Evolutionary conservation across 768 basidiomycete genomes (phyloP), one percentile per base, ranked within the genome.

Genomic region (Auriculariales sp.): DNA sequence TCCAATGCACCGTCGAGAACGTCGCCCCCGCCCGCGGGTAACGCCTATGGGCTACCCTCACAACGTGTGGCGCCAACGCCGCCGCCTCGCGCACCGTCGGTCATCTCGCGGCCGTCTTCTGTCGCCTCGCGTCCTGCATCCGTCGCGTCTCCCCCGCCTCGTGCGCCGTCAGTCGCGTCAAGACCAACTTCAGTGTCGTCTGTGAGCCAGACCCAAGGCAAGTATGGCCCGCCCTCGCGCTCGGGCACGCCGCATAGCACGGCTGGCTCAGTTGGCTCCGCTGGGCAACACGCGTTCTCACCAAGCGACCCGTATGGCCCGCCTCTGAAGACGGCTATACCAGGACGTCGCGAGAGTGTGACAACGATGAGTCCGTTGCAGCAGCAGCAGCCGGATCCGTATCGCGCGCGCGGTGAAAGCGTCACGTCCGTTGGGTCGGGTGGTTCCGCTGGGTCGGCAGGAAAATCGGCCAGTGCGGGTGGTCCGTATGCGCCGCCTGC

Each of bases 231-330:
- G 7, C 22, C 39, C 12, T 44, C 39, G 39, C 22, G 12, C 22
- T 9, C 15, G 39, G 22, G 14, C 4, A 19, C 39, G 5, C 39
- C 39, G 19, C 39, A 44, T 9, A 3, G 15, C 22, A 10, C 6
- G 22, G 7, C 39, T 24, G 39, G 39, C 11, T 19, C 22, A 15
- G 19, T 19, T 17, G 25, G n/a, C n/a, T n/a, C n/a, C n/a, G n/a
- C n/a, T n/a, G n/a, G n/a, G n/a, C n/a, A n/a, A n/a, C n/a, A n/a
- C n/a, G n/a, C 15, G 15, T 14, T 22, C n/a, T 44, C 49, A 11
- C 28, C 42, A 9, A 28, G 45, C 15, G 42, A 49, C 32, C 48
- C 48, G 29, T 49, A 49, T 19, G 33, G n/a, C n/a, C n/a, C n/a
- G n/a, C n/a, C 48, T 4, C 48, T 35, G 19, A 44, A 44, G 39